A percentile compares a stretch with the other conserved stretches of the same genome.
Evolutionary conservation across 768 basidiomycete genomes (phyloP).

Genomic region (Coprinellus micaceus): DNA sequence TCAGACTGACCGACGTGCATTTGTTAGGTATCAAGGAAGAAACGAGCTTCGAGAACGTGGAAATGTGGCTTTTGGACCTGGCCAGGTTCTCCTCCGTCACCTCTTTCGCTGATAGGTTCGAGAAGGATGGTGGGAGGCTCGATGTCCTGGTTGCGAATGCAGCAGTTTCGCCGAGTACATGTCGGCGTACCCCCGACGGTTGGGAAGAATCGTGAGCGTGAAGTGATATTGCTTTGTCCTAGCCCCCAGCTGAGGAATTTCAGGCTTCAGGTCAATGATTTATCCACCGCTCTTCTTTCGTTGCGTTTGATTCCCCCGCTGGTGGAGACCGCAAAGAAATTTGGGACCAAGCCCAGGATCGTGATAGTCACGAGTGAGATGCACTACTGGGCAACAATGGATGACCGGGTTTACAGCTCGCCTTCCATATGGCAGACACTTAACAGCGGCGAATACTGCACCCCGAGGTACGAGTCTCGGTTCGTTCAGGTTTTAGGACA

Average conservation of each 20-base stretch:
- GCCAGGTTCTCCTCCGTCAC: conserved; percentile 37
- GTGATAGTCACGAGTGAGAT: conserved; percentile 40
- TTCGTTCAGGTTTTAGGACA: neutral
- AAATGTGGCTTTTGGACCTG: conserved; percentile 41
- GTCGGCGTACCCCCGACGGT: conserved; percentile 31
- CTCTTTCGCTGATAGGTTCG: conserved; percentile 33
- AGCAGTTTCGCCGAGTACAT: conserved; percentile 14
- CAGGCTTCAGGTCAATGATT: conserved; percentile 44
- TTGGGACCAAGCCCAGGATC: conserved; percentile 26
- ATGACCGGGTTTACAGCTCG: conserved; percentile 17
- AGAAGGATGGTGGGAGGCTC: conserved; percentile 30
- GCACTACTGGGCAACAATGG: conserved; percentile 28
- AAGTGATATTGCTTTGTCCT: neutral
- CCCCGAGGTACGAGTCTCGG: neutral
- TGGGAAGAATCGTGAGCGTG: conserved; percentile 38
- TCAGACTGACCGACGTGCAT: neutral
- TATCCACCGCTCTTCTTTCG: conserved; percentile 35
- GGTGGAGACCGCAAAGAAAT: conserved; percentile 28
- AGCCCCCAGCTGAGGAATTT: neutral
- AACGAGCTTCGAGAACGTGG: conserved; percentile 31
- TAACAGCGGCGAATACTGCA: conserved; percentile 26
- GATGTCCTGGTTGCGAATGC: conserved; percentile 48
- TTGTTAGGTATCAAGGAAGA: conserved; percentile 24
- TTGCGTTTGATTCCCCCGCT: conserved; percentile 39
- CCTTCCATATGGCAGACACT: conserved; percentile 26